Evolutionary conservation across 2,329 filamentous ascomycete species (phyloP).

Genomic region (Monosporascus sp.): DNA sequence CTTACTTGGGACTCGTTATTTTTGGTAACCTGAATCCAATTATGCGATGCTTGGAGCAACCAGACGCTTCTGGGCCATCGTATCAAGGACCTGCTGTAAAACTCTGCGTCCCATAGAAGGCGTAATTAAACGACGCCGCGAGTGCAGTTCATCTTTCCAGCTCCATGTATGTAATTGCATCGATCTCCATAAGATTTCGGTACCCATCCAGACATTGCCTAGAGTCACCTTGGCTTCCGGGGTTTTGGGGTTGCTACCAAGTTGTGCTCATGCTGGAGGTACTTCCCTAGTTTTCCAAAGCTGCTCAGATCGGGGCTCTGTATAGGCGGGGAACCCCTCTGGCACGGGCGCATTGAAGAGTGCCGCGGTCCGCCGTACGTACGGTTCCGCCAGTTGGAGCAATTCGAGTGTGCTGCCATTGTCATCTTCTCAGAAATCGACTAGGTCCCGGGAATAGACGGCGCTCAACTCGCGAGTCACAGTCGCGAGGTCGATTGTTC

Average conservation of each 20-base stretch:
- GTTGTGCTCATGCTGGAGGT: constrained; percentile 7
- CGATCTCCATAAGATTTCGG: constrained; percentile 10
- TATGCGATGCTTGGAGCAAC: too few species aligned
- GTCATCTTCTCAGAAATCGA: constrained; percentile 14
- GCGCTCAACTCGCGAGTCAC: constrained; percentile 10
- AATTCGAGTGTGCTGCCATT: constrained; percentile 14
- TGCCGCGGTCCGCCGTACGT: constrained; percentile 4
- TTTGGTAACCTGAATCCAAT: too few species aligned
- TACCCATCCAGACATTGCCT: constrained; percentile 11
- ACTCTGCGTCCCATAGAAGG: too few species aligned
- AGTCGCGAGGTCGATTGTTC: constrained; percentile 8
- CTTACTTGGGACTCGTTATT: too few species aligned
- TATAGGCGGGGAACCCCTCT: constrained; percentile 5
- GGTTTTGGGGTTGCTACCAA: background rate
- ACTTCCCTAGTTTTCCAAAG: constrained; percentile 11
- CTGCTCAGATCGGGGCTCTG: constrained; percentile 17
- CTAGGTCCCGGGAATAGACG: constrained; percentile 15
- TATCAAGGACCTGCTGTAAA: too few species aligned
- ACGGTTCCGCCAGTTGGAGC: constrained; percentile 7
- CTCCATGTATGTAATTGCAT: constrained; percentile 16
- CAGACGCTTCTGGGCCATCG: too few species aligned
- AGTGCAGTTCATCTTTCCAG: too few species aligned
- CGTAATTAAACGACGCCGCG: too few species aligned
- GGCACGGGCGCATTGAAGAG: constrained; percentile 6
- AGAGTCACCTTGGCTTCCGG: constrained; percentile 1